Base-by-base conservation (phyloP, 2,329 filamentous ascomycete genomes). In the Sarocladium kiliense region DNA sequence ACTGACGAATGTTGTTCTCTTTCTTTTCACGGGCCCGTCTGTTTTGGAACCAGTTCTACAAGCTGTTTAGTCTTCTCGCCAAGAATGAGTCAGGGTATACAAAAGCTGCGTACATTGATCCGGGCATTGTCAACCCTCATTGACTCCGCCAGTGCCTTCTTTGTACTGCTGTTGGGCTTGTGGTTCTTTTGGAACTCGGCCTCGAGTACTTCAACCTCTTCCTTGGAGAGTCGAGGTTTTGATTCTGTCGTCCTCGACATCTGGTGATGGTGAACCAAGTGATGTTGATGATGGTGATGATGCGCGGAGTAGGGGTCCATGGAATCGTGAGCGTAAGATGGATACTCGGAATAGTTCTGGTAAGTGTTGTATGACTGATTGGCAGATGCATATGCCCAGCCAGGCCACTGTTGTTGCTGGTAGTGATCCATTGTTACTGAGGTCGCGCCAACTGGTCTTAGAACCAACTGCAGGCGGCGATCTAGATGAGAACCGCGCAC, bases 1-100 rank as follows among this genome's bases (percentile, higher is more conserved):
- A 73, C 57, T 72, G 70, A 32, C 68, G 66, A 42, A 73, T 73
- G 51, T 83, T 84, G 63, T 76, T 79, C 65, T 85, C 80, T 64
- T 85, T 83, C 77, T 85, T 85, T 59, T 81, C 81, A 68, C 84
- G 81, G 54, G 84, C 83, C 53, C 84, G 77, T 57, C 84, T 74
- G 64, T 87, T 87, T 61, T 87, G 84, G 63, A 87, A 87, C 84
- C 84, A 87, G 64, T 87, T 87, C 83, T 86, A 54, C 10, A n/a
- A 18, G 7, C 36, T 21, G 26, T 6, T 51, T 18, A 51, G 47
- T 51, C 3, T 7, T 19, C n/a, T 9, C 19, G n/a, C 16, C n/a
- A 36, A 5, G 47, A 14, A 16, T 23, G 36, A 56, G 55, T 21
- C 9, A 30, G 44, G 12, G 25, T 16, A 11, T 7, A 18, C n/a